A percentile compares a stretch with the other conserved stretches of the same genome.
phyloP scores from a whole-genome alignment of 805 yeast species.

The Saccharomycopsis malanga region DNA sequence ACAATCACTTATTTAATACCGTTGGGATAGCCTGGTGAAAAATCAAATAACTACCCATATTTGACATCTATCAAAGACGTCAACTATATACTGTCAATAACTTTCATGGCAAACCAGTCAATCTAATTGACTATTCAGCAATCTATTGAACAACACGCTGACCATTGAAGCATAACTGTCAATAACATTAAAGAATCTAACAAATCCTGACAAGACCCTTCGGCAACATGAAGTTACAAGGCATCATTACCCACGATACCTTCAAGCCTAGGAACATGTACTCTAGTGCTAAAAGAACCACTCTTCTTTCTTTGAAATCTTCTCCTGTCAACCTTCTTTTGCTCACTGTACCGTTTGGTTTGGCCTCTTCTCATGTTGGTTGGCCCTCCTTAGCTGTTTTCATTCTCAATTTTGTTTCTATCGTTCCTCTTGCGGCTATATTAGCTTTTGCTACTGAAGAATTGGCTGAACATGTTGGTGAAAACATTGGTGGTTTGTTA shows the following conservation, averaged over 20 bases:
- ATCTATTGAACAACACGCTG: no score
- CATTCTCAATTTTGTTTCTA: slow-evolving; percentile 76
- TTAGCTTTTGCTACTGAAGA: slow-evolving; percentile 93
- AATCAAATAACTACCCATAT: no score
- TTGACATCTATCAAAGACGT: no score
- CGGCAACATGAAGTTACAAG: slow-evolving; percentile 9
- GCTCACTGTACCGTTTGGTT: slow-evolving; percentile 83
- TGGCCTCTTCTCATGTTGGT: slow-evolving; percentile 55
- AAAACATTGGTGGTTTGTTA: slow-evolving; percentile 88
- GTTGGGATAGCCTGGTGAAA: no score
- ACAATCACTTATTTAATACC: no score
- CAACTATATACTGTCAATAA: no score
- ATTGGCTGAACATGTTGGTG: slow-evolving; percentile 78
- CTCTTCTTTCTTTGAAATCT: slow-evolving; percentile 28
- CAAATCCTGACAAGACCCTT: no score
- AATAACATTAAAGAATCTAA: no score
- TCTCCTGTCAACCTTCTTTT: slow-evolving; percentile 72
- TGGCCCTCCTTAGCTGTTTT: slow-evolving; percentile 55
- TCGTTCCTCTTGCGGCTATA: slow-evolving; percentile 89
- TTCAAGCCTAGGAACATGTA: slow-evolving; percentile 16
- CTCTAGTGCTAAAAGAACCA: slow-evolving; percentile 11
- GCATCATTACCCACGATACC: slow-evolving; percentile 15
- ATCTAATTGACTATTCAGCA: no score
- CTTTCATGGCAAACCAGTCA: no score
- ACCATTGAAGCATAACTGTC: no score